Base-by-base conservation (phyloP, 192 early-diverging fungal genomes). In the Umbelopsis vinacea region DNA sequence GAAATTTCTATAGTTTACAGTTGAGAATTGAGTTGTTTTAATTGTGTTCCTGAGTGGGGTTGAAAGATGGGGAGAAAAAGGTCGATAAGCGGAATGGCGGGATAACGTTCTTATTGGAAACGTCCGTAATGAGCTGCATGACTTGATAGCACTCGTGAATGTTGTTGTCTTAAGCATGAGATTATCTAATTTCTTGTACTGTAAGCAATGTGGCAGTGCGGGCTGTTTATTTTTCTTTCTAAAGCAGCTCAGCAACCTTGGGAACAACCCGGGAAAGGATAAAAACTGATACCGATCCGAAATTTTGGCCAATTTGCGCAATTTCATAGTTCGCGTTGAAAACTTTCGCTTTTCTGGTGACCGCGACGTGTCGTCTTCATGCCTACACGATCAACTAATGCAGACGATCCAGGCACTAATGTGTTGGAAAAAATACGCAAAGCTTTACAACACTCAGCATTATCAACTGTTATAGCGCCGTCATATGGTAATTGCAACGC, bases 1-100 rank as follows among this genome's bases (percentile, higher is more conserved):
- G 43, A 81, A 81, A 4, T 63, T 35, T 19, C 57, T 50, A 15
- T 21, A 15, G 15, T 15, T 21, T 50, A 50, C 6, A 10, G 48
- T 6, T 17, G 11, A 15, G 15, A n/a, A 9, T 6, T 17, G 5
- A 50, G 48, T 1, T 50, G 48, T 3, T 5, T 5, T 6, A 50
- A 1, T 15, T 50, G 6, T 17, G n/a, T 50, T 50, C 48, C 48
- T 21, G n/a, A 50, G 6, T 50, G 48, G 15, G 48, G 5, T 50
- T 5, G 15, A 21, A 50, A 50, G n/a, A 21, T 8, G 48, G 17
- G 1, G 48, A 50, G 5, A 6, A n/a, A 50, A 17, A 0, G 48
- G n/a, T 6, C 5, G 9, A 19, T 50, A 50, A 19, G 48, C 19
- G 48, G 7, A 1, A 21, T n/a, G 19, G 6, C 3, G 15, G 1